Evolutionary conservation across 148 eudicot species (phyloP).

Genomic region (Selenicereus undatus): DNA sequence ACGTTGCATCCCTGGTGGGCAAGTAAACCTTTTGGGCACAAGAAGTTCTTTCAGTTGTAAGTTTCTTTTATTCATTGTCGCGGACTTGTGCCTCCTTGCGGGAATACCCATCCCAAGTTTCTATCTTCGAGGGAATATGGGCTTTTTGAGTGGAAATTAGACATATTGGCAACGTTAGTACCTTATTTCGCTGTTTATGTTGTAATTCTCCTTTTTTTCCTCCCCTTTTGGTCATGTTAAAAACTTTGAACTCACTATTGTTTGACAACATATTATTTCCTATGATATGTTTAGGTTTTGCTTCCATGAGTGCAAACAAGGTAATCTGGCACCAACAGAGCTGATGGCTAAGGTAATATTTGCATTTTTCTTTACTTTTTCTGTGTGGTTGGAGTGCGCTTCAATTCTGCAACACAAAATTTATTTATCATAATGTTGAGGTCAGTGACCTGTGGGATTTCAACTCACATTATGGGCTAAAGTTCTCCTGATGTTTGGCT

Average conservation of each 20-base stretch:
- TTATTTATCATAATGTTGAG: neutral
- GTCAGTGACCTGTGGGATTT: neutral
- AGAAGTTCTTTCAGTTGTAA: neutral
- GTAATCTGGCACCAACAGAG: neutral
- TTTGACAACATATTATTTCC: constrained; percentile 8
- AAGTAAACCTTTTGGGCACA: neutral
- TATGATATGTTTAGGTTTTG: constrained; percentile 10
- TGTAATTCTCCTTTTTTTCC: neutral
- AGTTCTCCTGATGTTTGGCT: neutral
- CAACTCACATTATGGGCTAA: neutral
- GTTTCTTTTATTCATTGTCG: neutral
- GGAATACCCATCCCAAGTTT: neutral
- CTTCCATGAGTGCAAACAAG: neutral
- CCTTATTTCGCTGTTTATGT: neutral
- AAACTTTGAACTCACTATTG: neutral
- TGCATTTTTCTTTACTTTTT: constrained; percentile 4
- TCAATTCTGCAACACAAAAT: neutral
- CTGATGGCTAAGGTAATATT: constrained; percentile 12
- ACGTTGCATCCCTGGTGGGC: neutral
- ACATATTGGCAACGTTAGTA: constrained; percentile 2
- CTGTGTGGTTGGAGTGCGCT: neutral
- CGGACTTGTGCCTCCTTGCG: constrained; percentile 3
- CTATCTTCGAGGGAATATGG: neutral
- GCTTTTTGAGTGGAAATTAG: neutral
- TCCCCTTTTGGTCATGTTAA: neutral